These are phyloP conservation scores for Thyridium curvatum DNA, from an alignment of 2,329 filamentous ascomycete species.

Conservation along the genomic window DNA sequence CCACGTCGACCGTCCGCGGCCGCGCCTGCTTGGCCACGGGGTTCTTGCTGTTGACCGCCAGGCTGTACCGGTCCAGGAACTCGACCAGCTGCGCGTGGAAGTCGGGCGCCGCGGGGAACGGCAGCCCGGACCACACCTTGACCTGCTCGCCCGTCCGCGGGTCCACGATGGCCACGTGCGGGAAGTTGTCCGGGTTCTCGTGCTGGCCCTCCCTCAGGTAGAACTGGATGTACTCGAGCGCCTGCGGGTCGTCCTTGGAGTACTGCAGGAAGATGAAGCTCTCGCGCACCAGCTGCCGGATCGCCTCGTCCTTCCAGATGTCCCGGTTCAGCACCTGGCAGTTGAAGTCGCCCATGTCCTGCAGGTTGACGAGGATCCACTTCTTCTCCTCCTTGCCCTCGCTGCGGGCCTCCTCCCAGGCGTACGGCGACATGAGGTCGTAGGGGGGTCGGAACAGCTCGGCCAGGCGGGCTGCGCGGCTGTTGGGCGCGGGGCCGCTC, in stretches of 20 bases:
- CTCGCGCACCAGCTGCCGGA: slow-evolving; percentile 76
- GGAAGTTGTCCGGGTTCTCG: slow-evolving; percentile 84
- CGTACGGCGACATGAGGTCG: slow-evolving; percentile 72
- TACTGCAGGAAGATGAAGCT: slow-evolving; percentile 97
- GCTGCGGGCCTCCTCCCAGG: slow-evolving; percentile 81
- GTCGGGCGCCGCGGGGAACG: slow-evolving; percentile 65
- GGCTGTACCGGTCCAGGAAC: slow-evolving; percentile 94
- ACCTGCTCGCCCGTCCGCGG: slow-evolving; percentile 94
- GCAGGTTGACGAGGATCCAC: slow-evolving; percentile 93
- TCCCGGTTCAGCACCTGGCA: slow-evolving; percentile 93
- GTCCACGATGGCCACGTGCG: slow-evolving; percentile 93
- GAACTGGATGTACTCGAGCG: slow-evolving; percentile 78
- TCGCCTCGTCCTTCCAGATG: slow-evolving; percentile 82
- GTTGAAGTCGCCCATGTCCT: slow-evolving; percentile 88
- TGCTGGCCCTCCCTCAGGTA: slow-evolving; percentile 69
- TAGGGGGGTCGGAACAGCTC: slow-evolving; percentile 91
- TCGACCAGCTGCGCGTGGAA: slow-evolving; percentile 90
- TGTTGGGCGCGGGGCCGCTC: slow-evolving; percentile 45
- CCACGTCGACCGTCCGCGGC: slow-evolving; percentile 65
- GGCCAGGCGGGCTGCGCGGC: slow-evolving; percentile 72
- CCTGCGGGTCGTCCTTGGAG: slow-evolving; percentile 74
- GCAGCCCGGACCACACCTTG: slow-evolving; percentile 86
- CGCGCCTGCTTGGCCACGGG: slow-evolving; percentile 81
- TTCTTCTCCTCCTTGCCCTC: slow-evolving; percentile 84
- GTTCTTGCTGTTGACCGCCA: slow-evolving; percentile 84